Conservation (phyloP, 2,329 filamentous ascomycete genomes). For the Lasiodiplodia hormozganensis region DNA sequence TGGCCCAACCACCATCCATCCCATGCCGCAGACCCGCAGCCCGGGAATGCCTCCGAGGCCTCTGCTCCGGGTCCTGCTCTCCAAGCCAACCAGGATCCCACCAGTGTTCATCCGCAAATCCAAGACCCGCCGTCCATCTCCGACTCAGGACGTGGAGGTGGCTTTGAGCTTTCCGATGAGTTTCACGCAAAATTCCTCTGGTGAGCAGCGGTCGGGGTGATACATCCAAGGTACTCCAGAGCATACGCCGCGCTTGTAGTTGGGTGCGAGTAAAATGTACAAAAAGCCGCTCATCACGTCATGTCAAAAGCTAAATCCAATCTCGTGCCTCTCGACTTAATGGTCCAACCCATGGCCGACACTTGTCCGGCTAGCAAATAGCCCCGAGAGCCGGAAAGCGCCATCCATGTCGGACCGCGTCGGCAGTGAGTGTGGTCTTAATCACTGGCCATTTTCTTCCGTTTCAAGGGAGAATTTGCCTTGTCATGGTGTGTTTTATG, state of each 20-base stretch:
- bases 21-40: background rate
- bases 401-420: background rate
- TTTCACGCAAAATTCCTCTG: conserved; percentile 28
- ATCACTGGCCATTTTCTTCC: no score
- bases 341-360: background rate
- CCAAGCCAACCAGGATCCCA: background rate
- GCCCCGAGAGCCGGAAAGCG: background rate
- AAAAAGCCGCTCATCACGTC: conserved; percentile 5
- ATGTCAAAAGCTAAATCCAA: conserved; percentile 6
- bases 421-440: background rate
- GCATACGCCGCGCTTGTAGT: background rate
- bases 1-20: conserved; percentile 12
- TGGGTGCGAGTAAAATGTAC: background rate
- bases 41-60: background rate
- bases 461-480: background rate
- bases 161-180: conserved; percentile 23
- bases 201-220: conserved; percentile 8
- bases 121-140: conserved; percentile 5
- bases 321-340: background rate
- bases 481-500: background rate
- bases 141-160: background rate
- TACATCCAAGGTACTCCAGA: background rate
- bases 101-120: background rate
- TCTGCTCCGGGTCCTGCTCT: background rate
- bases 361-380: background rate